Base-by-base conservation (phyloP, 495 filamentous ascomycete species). In the Trichoderma erinaceum region DNA sequence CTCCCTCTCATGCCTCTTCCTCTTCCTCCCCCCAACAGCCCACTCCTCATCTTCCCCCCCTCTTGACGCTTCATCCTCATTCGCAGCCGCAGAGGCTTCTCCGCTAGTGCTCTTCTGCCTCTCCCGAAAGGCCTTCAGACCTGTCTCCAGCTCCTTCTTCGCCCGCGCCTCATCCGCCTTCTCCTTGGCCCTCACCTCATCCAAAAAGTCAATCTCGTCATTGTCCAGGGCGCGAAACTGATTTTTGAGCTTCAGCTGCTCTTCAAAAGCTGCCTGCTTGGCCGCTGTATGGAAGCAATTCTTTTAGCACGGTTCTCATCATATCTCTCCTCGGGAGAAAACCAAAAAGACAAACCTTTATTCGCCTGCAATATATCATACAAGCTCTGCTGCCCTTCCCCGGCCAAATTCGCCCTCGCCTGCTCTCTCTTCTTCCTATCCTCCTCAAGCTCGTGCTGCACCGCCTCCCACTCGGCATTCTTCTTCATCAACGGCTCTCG, bases 261-360 rank as follows among this genome's bases (percentile, higher is more conserved):
- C 96, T 77, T 97, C 94, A 77, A 97, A 97, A 65, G 92, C 92
- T 73, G 96, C 93, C 79, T 98, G 92, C 78, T 98, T 98, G 70
- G 92, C 92, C 75, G 90, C 92, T 95, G 56, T 44, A 13, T 38
- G 16, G 13, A 41, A 29, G 29, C 29, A 29, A 29, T 29, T 29
- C 1, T 32, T 38, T 21, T 13, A 35, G 12, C 18, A 18, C 7
- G 13, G 6, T 1, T 12, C 38, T 35, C 61, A 35, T 38, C 61
- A 12, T 10, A 2, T 10, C 16, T 23, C 63, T 12, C 13, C 13
- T 38, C 29, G 41, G 65, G 29, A 58, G 41, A 65, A 41, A 68
- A 23, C 43, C 23, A 25, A 21, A 61, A 27, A 23, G 3, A 13
- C 27, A 21, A 80, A 96, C 92, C 92, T 87, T 98, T 98, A 75